Conservation (phyloP, 192 early-diverging fungal species). For the Gonapodya prolifera region DNA sequence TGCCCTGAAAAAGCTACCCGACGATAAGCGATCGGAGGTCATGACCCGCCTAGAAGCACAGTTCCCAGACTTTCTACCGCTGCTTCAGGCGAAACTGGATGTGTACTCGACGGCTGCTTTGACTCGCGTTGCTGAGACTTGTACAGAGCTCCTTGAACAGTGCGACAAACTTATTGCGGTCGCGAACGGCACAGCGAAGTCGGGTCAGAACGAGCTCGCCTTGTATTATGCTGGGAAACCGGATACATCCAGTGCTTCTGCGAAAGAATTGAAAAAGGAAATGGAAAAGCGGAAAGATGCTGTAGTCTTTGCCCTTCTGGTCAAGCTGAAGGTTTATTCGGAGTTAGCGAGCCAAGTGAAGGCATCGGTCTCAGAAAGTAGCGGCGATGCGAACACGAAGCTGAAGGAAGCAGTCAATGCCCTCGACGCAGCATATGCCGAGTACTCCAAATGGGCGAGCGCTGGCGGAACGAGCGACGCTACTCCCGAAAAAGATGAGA, state of each 20-base stretch:
- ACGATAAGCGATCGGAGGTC: constrained; percentile 40
- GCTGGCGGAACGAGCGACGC: constrained; percentile 43
- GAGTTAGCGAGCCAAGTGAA: constrained; percentile 9
- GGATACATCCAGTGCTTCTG: constrained; percentile 26
- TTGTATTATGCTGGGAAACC: constrained; percentile 48
- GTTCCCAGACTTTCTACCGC: constrained; percentile 40
- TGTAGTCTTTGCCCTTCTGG: constrained; percentile 42
- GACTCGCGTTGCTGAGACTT: background rate
- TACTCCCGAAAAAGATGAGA: constrained; percentile 34
- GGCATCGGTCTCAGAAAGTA: constrained; percentile 28
- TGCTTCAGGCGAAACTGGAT: constrained; percentile 41
- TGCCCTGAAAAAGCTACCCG: constrained; percentile 67
- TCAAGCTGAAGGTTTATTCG: constrained; percentile 40
- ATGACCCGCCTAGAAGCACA: constrained; percentile 46
- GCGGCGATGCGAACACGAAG: background rate
- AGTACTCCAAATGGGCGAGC: constrained; percentile 32
- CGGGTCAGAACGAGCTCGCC: constrained; percentile 49
- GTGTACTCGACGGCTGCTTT: no score
- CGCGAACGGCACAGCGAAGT: constrained; percentile 10
- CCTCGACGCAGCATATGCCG: constrained; percentile 15
- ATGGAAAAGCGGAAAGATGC: constrained; percentile 60
- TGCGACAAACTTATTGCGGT: constrained; percentile 23
- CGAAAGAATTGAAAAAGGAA: constrained; percentile 44
- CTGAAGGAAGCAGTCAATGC: constrained; percentile 8
- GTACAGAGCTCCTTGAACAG: no score